Percentiles rank a stretch among this genome's conserved stretches.
Evolutionary conservation across 2,329 filamentous ascomycete genomes (phyloP).

Genomic region (Neonectria magnoliae): DNA sequence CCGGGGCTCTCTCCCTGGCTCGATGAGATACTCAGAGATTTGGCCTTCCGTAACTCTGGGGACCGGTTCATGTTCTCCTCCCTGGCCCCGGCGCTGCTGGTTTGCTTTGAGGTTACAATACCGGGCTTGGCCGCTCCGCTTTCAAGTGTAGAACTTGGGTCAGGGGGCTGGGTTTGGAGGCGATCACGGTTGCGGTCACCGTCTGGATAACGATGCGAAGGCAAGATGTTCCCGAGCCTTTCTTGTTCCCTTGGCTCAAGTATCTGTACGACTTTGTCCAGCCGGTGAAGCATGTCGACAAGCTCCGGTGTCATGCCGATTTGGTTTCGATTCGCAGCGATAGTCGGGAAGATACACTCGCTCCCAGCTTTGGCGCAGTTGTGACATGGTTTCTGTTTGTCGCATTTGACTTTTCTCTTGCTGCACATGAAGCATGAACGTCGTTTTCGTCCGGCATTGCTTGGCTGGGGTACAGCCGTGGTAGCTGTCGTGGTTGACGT

Average conservation of each 20-base stretch:
- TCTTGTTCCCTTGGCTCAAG: conserved; percentile 10
- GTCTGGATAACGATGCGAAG: neutral
- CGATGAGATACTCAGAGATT: neutral
- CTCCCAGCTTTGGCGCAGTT: conserved; percentile 21
- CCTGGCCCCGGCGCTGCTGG: too few species aligned
- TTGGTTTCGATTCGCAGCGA: conserved; percentile 1
- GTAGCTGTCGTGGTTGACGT: neutral
- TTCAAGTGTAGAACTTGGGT: neutral
- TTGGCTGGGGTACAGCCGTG: neutral
- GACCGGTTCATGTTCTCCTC: neutral
- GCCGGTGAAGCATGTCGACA: conserved; percentile 14
- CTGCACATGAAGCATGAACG: conserved; percentile 13
- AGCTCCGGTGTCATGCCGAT: conserved; percentile 8
- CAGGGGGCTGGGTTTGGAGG: neutral
- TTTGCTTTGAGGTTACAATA: neutral
- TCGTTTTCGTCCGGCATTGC: conserved; percentile 15
- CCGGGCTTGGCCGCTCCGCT: neutral
- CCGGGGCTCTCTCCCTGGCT: conserved; percentile 7
- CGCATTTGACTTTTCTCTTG: conserved; percentile 22
- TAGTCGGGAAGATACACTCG: conserved; percentile 16
- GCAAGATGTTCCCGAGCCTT: neutral
- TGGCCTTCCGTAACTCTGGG: neutral
- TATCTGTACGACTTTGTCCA: conserved; percentile 12
- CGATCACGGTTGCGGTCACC: neutral
- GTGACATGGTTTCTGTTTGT: conserved; percentile 18